These are phyloP conservation scores for Podospora appendiculata DNA, from an alignment of 495 filamentous ascomycete species.

Conservation along the genomic window DNA sequence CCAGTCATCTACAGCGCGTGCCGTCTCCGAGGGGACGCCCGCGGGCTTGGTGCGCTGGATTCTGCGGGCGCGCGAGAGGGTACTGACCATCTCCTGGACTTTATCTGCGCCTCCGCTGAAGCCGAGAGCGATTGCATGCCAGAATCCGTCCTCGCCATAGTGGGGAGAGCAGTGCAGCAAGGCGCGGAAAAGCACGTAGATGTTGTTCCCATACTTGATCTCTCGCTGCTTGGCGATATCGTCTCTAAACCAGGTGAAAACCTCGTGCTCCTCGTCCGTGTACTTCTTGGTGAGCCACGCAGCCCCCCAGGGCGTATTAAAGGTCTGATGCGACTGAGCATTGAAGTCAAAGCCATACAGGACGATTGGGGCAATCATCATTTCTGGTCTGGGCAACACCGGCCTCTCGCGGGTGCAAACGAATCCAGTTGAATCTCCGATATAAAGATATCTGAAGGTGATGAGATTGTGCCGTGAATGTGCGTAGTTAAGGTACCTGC, in stretches of 20 bases:
- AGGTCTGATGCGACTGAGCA: not conserved
- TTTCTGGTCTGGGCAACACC: no score
- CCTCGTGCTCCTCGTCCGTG: slow-evolving; percentile 1
- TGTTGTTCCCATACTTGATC: slow-evolving; percentile 21
- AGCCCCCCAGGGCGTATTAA: not conserved
- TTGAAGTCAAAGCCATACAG: slow-evolving; percentile 7
- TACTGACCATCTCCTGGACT: slow-evolving; percentile 1
- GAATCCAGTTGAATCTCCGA: no score
- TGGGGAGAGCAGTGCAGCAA: slow-evolving; percentile 3
- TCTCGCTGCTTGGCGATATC: slow-evolving; percentile 4
- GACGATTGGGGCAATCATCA: not conserved
- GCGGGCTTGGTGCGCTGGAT: not conserved
- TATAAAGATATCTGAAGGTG: no score
- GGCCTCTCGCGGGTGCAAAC: no score
- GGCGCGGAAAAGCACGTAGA: slow-evolving; percentile 15
- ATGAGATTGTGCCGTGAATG: no score
- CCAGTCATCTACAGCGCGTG: slow-evolving; percentile 15
- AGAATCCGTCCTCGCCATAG: slow-evolving; percentile 8
- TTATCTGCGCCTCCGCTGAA: not conserved
- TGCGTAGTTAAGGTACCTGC: no score
- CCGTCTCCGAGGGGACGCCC: slow-evolving; percentile 4
- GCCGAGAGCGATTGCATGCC: slow-evolving; percentile 8
- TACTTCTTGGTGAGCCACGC: slow-evolving; percentile 1
- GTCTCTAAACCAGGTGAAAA: not conserved
- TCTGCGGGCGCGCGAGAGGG: slow-evolving; percentile 12